A percentile compares a stretch with the other conserved stretches of the same genome.
These are phyloP conservation scores for Polygonum aviculare DNA, from an alignment of 148 eudicot species.

Conservation along the genomic window DNA sequence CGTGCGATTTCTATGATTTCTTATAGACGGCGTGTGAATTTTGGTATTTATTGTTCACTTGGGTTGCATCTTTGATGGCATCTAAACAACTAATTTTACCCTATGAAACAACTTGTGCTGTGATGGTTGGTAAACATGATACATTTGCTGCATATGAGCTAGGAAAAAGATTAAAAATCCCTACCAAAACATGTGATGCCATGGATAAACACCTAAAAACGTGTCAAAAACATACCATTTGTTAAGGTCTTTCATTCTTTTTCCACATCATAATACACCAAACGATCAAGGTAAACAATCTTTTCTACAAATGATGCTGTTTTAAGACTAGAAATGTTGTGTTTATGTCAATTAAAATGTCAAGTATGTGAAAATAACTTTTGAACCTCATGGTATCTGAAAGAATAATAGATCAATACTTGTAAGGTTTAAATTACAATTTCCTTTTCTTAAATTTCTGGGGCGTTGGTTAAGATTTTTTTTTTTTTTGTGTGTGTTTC, in stretches of 20 bases:
- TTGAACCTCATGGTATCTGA: too few species aligned
- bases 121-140: background rate
- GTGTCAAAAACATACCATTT: background rate
- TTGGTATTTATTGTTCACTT: background rate
- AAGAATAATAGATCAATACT: background rate
- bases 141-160: background rate
- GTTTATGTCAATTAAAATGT: background rate
- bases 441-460: background rate
- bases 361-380: background rate
- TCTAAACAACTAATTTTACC: background rate
- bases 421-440: too few species aligned
- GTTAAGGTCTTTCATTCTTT: background rate
- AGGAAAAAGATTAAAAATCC: background rate
- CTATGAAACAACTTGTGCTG: background rate
- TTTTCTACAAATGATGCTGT: background rate
- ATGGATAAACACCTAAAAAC: background rate
- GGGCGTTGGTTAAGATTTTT: background rate
- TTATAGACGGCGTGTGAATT: background rate
- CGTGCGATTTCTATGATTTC: background rate
- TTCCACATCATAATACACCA: background rate
- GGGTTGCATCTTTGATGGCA: background rate
- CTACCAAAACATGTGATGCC: background rate
- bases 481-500: background rate
- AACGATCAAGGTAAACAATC: background rate
- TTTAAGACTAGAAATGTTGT: background rate